phyloP scores from a whole-genome alignment of 306 rosid species.

The Acacia crassicarpa region DNA sequence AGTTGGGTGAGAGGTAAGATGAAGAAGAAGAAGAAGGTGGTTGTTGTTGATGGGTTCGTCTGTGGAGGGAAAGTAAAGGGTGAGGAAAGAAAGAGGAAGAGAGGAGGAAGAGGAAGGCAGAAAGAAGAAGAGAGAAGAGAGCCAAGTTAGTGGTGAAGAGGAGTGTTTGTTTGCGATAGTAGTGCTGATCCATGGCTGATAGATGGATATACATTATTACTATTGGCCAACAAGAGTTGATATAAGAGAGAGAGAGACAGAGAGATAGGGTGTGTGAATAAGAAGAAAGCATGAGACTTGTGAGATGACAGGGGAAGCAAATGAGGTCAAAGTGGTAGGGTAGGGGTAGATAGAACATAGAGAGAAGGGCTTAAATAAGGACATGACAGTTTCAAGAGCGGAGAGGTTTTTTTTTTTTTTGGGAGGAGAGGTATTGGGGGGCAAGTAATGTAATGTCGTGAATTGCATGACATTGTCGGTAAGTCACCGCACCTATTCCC shows the following conservation, averaged over 20 bases:
- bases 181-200: constrained; percentile 30
- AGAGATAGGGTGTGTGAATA: no score
- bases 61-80: constrained; percentile 21
- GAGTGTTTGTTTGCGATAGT: constrained; percentile 17
- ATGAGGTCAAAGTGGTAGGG: not conserved
- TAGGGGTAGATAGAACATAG: no score
- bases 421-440: not conserved
- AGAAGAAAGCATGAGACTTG: not conserved
- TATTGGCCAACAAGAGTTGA: not conserved
- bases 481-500: not conserved
- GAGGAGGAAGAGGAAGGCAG: constrained; percentile 18
- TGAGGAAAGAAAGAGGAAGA: constrained; percentile 29
- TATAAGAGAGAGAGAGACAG: no score
- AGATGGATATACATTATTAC: no score
- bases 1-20: constrained; percentile 13
- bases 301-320: not conserved
- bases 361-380: not conserved
- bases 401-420: no score
- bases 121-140: constrained; percentile 35
- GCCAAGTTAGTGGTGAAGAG: constrained; percentile 13
- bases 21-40: not conserved
- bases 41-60: not conserved
- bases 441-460: not conserved
- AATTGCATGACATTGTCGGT: not conserved
- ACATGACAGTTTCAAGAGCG: not conserved